These are phyloP conservation scores for Clarireedia homoeocarpa DNA, from an alignment of 2,329 filamentous ascomycete genomes.

Conservation along the genomic window DNA sequence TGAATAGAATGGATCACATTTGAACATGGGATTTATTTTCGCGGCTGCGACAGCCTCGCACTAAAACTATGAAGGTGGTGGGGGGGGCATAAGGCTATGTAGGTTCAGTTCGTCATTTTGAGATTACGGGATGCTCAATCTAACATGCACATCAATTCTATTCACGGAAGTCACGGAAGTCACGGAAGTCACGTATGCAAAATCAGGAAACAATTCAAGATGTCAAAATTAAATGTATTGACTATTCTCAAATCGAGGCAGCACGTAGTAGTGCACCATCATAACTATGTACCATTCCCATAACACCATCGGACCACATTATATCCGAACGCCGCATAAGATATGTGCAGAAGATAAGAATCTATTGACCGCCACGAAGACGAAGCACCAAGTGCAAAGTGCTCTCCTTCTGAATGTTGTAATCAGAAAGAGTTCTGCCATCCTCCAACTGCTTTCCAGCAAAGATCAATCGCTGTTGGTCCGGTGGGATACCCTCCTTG, in stretches of 20 bases:
- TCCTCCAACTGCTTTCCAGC: constrained; percentile 68
- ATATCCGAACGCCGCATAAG: background rate
- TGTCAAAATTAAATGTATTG: constrained; percentile 8
- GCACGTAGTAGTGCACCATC: constrained; percentile 4
- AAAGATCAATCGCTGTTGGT: constrained; percentile 64
- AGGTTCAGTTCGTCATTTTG: background rate
- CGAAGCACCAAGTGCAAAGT: constrained; percentile 65
- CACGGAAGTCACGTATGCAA: background rate
- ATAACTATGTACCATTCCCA: background rate
- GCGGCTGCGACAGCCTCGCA: constrained; percentile 6
- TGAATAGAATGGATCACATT: background rate
- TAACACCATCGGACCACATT: constrained; percentile 1
- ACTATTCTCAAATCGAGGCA: constrained; percentile 4
- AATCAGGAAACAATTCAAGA: background rate
- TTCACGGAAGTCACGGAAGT: background rate
- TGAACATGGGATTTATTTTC: background rate
- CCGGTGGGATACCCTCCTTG: constrained; percentile 64
- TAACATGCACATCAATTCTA: background rate
- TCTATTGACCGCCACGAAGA: constrained; percentile 53
- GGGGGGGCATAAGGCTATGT: background rate
- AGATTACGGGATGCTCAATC: background rate
- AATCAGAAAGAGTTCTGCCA: constrained; percentile 71
- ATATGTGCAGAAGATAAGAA: constrained; percentile 5
- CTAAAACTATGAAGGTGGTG: background rate
- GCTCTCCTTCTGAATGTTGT: constrained; percentile 79